Conservation (phyloP, 768 basidiomycete species). For the Psilocybe tampanensis region DNA sequence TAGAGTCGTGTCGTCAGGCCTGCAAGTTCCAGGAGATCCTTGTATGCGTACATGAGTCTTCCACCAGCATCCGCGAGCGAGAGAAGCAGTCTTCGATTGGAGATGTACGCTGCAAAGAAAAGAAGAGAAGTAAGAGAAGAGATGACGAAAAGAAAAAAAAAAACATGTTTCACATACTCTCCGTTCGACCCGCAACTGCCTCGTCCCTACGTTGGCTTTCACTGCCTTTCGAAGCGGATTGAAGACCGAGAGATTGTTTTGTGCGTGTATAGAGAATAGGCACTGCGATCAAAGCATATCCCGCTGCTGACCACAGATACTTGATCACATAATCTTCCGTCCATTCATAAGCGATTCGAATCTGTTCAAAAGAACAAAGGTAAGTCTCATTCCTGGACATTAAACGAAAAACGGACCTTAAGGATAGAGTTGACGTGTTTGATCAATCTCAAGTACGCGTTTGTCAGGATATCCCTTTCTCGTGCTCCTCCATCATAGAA, state of each 20-base stretch:
- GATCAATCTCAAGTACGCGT: conserved; percentile 78
- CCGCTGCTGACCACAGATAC: conserved; percentile 92
- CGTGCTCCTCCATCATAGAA: conserved; percentile 90
- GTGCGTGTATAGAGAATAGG: conserved; percentile 78
- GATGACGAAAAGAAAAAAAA: neutral
- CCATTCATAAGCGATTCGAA: conserved; percentile 92
- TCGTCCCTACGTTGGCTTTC: conserved; percentile 27
- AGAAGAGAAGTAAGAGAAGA: neutral
- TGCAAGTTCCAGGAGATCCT: conserved; percentile 93
- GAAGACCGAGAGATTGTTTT: conserved; percentile 32
- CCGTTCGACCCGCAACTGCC: conserved; percentile 48
- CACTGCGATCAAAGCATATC: conserved; percentile 90
- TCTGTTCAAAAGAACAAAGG: too few relatives aligned
- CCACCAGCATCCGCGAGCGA: conserved; percentile 98
- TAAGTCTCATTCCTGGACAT: neutral
- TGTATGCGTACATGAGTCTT: conserved; percentile 95
- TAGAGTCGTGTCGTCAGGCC: conserved; percentile 92
- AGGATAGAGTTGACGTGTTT: conserved; percentile 92
- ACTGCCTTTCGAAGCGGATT: neutral
- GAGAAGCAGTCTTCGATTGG: conserved; percentile 86
- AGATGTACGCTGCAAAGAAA: conserved; percentile 70
- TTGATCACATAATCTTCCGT: conserved; percentile 98
- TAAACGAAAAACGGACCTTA: conserved; percentile 52
- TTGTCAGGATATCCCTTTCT: conserved; percentile 80
- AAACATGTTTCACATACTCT: conserved; percentile 41